Percentiles rank a stretch among this genome's conserved stretches.
These are phyloP conservation scores for Paecilomyces formosus DNA, from an alignment of 2,329 filamentous ascomycete species.

Conservation along the genomic window DNA sequence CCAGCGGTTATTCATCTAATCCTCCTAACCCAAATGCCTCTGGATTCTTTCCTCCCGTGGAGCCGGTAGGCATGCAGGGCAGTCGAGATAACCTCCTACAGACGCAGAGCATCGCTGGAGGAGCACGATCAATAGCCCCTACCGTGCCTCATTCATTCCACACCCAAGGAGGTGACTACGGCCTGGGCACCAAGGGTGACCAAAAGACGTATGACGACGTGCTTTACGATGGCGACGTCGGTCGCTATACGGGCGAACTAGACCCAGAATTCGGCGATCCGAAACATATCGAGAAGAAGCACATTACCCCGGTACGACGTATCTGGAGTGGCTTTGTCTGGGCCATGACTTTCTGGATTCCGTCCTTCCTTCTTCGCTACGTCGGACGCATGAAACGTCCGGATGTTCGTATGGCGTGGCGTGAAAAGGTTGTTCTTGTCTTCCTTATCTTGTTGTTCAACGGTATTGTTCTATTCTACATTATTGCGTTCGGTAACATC, in stretches of 20 bases:
- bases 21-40: slow-evolving; percentile 46
- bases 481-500: slow-evolving; percentile 74
- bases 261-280: slow-evolving; percentile 73
- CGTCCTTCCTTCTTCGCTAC: slow-evolving; percentile 71
- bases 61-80: slow-evolving; percentile 55
- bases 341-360: slow-evolving; percentile 89
- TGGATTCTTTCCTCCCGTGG: slow-evolving; percentile 63
- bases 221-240: slow-evolving; percentile 62
- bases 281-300: slow-evolving; percentile 66
- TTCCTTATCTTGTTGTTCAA: slow-evolving; percentile 77
- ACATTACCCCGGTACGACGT: slow-evolving; percentile 57
- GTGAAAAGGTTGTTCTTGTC: slow-evolving; percentile 84
- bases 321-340: slow-evolving; percentile 78
- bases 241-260: slow-evolving; percentile 59
- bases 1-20: slow-evolving; percentile 62
- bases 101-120: slow-evolving; percentile 42
- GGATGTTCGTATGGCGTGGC: slow-evolving; percentile 94
- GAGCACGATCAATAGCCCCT: slow-evolving; percentile 47
- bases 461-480: slow-evolving; percentile 79
- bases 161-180: slow-evolving; percentile 65
- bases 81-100: slow-evolving; percentile 66
- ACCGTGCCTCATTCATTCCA: slow-evolving; percentile 47
- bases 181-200: slow-evolving; percentile 80
- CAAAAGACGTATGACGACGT: slow-evolving; percentile 60
- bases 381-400: slow-evolving; percentile 94